Evolutionary conservation across 2,329 filamentous ascomycete genomes (phyloP), one percentile per base, ranked within the genome.

Genomic region (Phoma sp.): DNA sequence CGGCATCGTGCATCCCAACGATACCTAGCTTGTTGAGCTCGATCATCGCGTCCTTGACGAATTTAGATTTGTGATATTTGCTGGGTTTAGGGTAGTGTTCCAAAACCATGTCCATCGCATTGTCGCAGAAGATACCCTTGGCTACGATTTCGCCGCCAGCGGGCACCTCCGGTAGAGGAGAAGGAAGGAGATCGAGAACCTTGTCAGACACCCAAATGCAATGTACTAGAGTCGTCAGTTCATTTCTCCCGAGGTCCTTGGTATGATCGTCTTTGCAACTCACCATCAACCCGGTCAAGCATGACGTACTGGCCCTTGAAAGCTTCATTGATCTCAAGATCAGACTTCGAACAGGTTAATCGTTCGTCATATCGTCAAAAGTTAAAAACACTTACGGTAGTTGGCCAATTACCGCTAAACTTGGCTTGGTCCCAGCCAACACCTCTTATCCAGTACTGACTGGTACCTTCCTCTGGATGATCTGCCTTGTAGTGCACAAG

Each of bases 351-450:
- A 17, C 7, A n/a, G 18, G 28, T 65, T 21, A 59, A 18, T 25
- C 12, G 28, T n/a, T 10, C 3, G 7, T 2, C 3, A 2, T 2
- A 5, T 42, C 9, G 9, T 3, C 17, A 3, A 3, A 18, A 6
- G 5, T 6, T 12, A 12, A 5, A 15, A 4, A 1, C n/a, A 32
- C 45, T 36, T 4, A 54, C 51, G 11, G 39, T 45, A n/a, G 11
- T 85, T 7, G 88, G 88, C 87, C 88, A 73, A 14, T 56, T 87
- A 5, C 80, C 80, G 2, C 84, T 83, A 65, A 89, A 83, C 18
- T 80, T 77, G 53, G 84, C 84, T 74, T 90, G 88, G 65, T 90
- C 87, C 88, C 88, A 91, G 1, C 88, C 88, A 12, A 88, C 80
- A 0, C 88, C 88, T 49, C 87, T 77, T 38, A 89, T 73, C 88